A percentile compares a stretch with the other conserved stretches of the same genome.
These are phyloP conservation scores for Brassica hybrid DNA, from an alignment of 441 rosid genomes.

Conservation along the genomic window DNA sequence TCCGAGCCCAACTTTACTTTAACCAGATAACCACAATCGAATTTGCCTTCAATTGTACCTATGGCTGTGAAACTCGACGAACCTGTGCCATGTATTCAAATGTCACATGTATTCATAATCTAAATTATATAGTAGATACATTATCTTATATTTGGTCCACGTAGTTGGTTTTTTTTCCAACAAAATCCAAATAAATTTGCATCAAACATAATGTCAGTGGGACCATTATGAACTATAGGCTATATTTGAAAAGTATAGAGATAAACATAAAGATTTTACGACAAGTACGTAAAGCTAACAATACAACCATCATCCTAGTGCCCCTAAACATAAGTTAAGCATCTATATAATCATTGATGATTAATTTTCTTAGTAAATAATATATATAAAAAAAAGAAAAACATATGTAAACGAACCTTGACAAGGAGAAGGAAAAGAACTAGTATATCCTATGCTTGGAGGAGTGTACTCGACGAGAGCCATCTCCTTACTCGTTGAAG, in stretches of 20 bases:
- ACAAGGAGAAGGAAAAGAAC: slow-evolving; percentile 45
- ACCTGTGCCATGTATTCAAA: slow-evolving; percentile 46
- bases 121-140: neutral
- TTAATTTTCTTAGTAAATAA: neutral
- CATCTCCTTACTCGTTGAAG: slow-evolving; percentile 58
- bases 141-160: slow-evolving; percentile 36
- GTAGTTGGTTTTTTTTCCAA: slow-evolving; percentile 18
- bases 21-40: slow-evolving; percentile 92
- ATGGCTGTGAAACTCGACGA: slow-evolving; percentile 56
- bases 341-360: neutral
- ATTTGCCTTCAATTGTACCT: slow-evolving; percentile 88
- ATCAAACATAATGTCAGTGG: slow-evolving; percentile 42
- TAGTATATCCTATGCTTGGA: slow-evolving; percentile 41
- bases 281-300: slow-evolving; percentile 38
- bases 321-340: slow-evolving; percentile 30
- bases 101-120: slow-evolving; percentile 30
- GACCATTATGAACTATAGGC: slow-evolving; percentile 31
- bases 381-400: neutral
- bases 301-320: slow-evolving; percentile 6
- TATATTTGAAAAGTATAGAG: slow-evolving; percentile 38
- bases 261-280: slow-evolving; percentile 32
- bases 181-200: slow-evolving; percentile 40
- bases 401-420: slow-evolving; percentile 46
- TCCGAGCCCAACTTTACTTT: slow-evolving; percentile 82
- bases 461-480: slow-evolving; percentile 73